Conservation (phyloP, 306 rosid genomes). For the Corylus heterophylla region DNA sequence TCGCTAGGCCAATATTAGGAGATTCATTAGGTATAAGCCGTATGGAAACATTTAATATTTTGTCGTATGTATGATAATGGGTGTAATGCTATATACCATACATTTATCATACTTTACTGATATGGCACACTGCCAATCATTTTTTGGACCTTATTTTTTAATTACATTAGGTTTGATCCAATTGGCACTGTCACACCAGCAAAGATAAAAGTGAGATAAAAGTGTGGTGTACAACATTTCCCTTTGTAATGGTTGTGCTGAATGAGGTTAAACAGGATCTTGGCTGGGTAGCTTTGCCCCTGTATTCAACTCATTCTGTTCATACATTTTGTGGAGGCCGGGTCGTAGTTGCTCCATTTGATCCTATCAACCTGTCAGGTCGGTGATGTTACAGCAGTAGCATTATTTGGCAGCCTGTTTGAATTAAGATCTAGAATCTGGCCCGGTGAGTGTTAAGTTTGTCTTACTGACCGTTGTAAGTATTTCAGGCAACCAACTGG, state of each 20-base stretch:
- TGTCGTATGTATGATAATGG: background rate
- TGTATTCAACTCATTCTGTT: background rate
- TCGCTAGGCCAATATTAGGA: conserved; percentile 4
- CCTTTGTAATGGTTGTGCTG: background rate
- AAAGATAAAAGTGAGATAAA: too few species aligned
- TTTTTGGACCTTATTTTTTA: too few species aligned
- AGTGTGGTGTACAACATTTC: too few species aligned
- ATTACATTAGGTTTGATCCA: too few species aligned
- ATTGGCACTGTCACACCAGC: too few species aligned
- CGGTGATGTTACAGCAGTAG: background rate
- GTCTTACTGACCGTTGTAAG: background rate
- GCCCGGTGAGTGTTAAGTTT: background rate
- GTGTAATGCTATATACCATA: too few species aligned
- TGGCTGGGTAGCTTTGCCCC: background rate
- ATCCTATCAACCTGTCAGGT: background rate
- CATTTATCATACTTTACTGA: too few species aligned
- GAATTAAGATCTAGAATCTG: background rate
- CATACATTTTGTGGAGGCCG: background rate
- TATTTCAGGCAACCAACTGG: too few species aligned
- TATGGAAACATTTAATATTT: background rate
- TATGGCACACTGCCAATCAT: too few species aligned
- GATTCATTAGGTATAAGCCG: conserved; percentile 17
- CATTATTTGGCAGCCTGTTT: background rate
- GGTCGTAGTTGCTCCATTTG: background rate
- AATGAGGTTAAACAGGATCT: background rate